Evolutionary conservation across 2,329 filamentous ascomycete genomes (phyloP).

Genomic region (Xylaria multiplex): DNA sequence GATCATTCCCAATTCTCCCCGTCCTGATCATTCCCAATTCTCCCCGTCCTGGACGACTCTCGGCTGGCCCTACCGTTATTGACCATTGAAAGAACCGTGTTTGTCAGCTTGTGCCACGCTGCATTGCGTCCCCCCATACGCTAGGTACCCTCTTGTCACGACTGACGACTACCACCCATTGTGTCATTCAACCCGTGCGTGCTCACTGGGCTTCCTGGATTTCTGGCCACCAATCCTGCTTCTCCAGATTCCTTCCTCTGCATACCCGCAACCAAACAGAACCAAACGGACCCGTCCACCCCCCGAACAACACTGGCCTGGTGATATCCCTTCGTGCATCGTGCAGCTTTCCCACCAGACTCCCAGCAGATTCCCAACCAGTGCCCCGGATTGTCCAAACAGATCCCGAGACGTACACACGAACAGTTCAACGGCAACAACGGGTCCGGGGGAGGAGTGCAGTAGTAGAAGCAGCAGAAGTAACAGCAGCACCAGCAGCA

Average conservation of each 20-base stretch:
- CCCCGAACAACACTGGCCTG: conserved; percentile 22
- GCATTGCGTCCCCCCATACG: conserved; percentile 30
- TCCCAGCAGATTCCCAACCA: conserved; percentile 17
- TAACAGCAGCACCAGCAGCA: no score
- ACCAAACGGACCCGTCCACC: conserved; percentile 27
- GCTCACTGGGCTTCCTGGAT: conserved; percentile 27
- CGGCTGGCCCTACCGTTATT: conserved; percentile 36
- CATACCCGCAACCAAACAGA: conserved; percentile 39
- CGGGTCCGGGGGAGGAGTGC: conserved; percentile 24
- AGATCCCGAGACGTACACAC: conserved; percentile 21
- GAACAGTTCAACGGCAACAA: conserved; percentile 14
- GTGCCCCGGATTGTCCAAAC: conserved; percentile 16
- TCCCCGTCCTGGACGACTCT: conserved; percentile 30
- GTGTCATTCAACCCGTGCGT: conserved; percentile 42
- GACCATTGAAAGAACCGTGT: conserved; percentile 24
- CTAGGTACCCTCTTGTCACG: conserved; percentile 10
- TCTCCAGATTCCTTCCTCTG: conserved; percentile 34
- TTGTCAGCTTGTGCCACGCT: conserved; percentile 33
- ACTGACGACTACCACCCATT: conserved; percentile 41
- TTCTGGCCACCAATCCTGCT: conserved; percentile 42
- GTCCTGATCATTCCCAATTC: conserved; percentile 22
- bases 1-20: conserved; percentile 15
- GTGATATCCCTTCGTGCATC: conserved; percentile 20
- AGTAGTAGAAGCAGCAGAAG: background rate
- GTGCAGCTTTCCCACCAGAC: background rate